Evolutionary conservation across 805 yeast species (phyloP), one percentile per base, ranked within the genome.

Genomic region (Yamadazyma endophytica): DNA sequence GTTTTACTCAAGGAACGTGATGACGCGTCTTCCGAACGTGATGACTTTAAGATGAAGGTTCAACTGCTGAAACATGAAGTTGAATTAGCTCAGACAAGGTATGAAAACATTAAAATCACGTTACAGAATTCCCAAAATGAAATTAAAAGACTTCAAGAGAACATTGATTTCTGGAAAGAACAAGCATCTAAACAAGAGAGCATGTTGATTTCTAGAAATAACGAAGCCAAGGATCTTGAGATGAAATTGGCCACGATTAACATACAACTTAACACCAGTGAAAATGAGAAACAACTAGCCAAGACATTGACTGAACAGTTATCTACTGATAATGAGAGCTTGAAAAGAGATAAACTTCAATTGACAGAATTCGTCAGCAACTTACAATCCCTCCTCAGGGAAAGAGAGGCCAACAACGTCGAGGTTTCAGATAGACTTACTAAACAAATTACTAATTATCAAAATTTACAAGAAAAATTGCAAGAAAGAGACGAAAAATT

Each of bases 321-420:
- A 18, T 59, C 68, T 19, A 57, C 59, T 9, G 86, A 82, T 39
- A 66, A 77, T 24, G 56, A 59, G 6, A 69, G 64, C 17, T 55
- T 83, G 33, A 58, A 67, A 26, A 67, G 68, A 3, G 95, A 87
- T 47, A 77, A 75, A 44, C 54, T 69, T 5, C 68, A 75, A 31
- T 58, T 85, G 24, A 78, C 71, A 42, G 68, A 73, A 3, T 61
- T 79, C 36, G 68, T 83, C 7, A 52, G 71, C 6, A 80, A 72
- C 44, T 56, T 85, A 26, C 90, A 84, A 52, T 47, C 76, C 2
- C 49, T 76, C 23, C 75, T 77, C 34, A 66, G 66, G 31, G 89
- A 84, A 48, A 68, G 88, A 32, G 82, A 80, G 30, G 42, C 55
- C 1, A 59, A 74, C 5, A 64, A 72, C 28, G 49, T 58, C 13